phyloP scores from a whole-genome alignment of 73 alveolate genomes.

The Paramecium biaurelia region DNA sequence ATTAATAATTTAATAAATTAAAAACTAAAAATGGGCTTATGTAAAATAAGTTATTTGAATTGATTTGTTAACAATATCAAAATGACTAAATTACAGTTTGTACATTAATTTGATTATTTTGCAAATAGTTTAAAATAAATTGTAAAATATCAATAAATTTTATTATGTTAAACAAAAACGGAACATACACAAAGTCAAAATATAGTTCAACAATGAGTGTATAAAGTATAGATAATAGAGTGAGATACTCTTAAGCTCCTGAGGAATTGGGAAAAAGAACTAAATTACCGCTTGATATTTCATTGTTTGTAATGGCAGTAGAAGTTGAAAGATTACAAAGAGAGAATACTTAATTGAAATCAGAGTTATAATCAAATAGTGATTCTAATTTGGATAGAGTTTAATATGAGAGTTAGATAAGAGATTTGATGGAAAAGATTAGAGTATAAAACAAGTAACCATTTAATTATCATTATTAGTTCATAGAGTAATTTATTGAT shows the following conservation, averaged over 20 bases:
- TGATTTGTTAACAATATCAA: neutral
- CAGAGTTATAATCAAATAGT: neutral
- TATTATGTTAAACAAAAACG: neutral
- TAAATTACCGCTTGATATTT: neutral
- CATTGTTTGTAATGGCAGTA: slow-evolving; percentile 1
- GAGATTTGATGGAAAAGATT: slow-evolving; percentile 39
- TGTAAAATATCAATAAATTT: neutral
- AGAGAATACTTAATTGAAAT: neutral
- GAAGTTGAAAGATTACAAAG: slow-evolving; percentile 11
- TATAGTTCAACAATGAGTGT: neutral
- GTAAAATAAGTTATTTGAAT: no score
- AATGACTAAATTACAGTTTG: neutral
- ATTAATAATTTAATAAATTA: no score
- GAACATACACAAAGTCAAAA: neutral
- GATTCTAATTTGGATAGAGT: slow-evolving; percentile 27
- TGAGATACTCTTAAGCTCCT: neutral
- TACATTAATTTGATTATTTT: neutral
- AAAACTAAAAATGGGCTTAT: neutral
- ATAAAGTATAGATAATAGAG: neutral
- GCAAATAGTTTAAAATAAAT: neutral
- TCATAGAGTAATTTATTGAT: neutral
- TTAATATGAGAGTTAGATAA: neutral
- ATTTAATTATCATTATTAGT: neutral
- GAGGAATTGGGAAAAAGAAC: neutral
- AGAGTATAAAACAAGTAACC: neutral